Percentiles rank a stretch among this genome's conserved stretches.
phyloP scores from a whole-genome alignment of 2,329 filamentous ascomycete species.

The Fusarium hostae region DNA sequence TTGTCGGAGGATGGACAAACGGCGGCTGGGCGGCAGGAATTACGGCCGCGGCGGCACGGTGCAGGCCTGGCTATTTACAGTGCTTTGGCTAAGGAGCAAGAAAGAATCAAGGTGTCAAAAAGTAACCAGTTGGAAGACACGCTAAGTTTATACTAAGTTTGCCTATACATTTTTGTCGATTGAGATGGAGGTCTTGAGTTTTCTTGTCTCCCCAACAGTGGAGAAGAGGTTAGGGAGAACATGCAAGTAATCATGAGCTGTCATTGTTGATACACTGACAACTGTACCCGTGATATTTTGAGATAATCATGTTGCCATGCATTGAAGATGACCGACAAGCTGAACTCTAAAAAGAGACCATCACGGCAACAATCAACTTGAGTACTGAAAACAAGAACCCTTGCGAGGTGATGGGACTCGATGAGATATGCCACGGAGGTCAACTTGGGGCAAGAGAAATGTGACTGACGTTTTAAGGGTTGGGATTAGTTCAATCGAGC shows the following conservation, averaged over 20 bases:
- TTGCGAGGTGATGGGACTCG: slow-evolving; percentile 26
- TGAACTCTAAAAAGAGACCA: slow-evolving; percentile 15
- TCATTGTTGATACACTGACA: slow-evolving; percentile 14
- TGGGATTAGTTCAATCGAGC: not conserved
- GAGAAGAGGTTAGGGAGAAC: not conserved
- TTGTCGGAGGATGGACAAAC: slow-evolving; percentile 1
- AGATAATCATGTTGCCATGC: not conserved
- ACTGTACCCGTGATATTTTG: not conserved
- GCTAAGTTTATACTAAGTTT: not conserved
- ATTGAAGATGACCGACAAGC: not conserved
- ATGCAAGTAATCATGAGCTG: slow-evolving; percentile 27
- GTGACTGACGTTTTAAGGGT: slow-evolving; percentile 10
- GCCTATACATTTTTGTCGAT: not conserved
- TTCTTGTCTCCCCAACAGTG: not conserved
- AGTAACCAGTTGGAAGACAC: not conserved
- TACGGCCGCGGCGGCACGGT: slow-evolving; percentile 32
- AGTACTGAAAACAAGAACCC: slow-evolving; percentile 12
- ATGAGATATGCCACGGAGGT: slow-evolving; percentile 33
- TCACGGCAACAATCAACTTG: not conserved
- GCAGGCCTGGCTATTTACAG: slow-evolving; percentile 6
- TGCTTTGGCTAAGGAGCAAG: slow-evolving; percentile 3
- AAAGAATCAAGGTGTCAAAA: not conserved
- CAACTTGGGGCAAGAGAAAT: slow-evolving; percentile 14
- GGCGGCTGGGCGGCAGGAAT: slow-evolving; percentile 37
- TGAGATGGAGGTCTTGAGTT: not conserved